Conservation (phyloP, 805 yeast species). For the Ogataea paraovalis region DNA sequence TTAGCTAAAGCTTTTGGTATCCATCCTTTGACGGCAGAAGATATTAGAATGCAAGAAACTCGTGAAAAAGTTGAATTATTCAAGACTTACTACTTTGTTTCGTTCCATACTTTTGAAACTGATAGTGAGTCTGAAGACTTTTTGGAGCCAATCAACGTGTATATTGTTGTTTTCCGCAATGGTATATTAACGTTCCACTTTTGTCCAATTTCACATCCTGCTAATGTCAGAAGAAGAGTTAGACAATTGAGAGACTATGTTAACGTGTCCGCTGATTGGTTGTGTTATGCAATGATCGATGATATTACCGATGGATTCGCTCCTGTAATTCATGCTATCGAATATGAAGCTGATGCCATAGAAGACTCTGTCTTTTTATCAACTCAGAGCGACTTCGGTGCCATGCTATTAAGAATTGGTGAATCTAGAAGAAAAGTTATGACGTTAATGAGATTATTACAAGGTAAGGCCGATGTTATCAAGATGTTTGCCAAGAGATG, state of each 20-base stretch:
- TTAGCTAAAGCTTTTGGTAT: conserved; percentile 91
- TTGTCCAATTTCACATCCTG: conserved; percentile 63
- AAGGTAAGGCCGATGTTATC: conserved; percentile 95
- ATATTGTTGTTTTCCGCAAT: conserved; percentile 65
- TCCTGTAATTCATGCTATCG: conserved; percentile 72
- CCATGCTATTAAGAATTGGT: conserved; percentile 79
- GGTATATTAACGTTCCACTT: conserved; percentile 71
- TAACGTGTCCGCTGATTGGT: conserved; percentile 76
- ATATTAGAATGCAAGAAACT: conserved; percentile 92
- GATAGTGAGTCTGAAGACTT: conserved; percentile 80
- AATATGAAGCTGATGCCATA: conserved; percentile 76
- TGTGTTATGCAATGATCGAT: conserved; percentile 78
- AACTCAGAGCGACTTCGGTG: conserved; percentile 66
- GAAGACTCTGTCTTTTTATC: conserved; percentile 84
- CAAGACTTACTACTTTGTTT: conserved; percentile 88
- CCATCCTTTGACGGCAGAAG: conserved; percentile 97
- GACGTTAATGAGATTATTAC: conserved; percentile 83
- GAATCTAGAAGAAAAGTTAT: conserved; percentile 87
- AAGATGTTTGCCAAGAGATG: conserved; percentile 95
- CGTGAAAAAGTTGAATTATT: conserved; percentile 96
- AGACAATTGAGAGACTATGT: conserved; percentile 76
- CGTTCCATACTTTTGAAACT: conserved; percentile 94
- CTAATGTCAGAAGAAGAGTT: conserved; percentile 77
- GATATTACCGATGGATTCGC: conserved; percentile 84
- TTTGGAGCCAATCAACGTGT: conserved; percentile 73